Conservation (phyloP, 345 rosid genomes). For the Chamaenerion angustifolium region DNA sequence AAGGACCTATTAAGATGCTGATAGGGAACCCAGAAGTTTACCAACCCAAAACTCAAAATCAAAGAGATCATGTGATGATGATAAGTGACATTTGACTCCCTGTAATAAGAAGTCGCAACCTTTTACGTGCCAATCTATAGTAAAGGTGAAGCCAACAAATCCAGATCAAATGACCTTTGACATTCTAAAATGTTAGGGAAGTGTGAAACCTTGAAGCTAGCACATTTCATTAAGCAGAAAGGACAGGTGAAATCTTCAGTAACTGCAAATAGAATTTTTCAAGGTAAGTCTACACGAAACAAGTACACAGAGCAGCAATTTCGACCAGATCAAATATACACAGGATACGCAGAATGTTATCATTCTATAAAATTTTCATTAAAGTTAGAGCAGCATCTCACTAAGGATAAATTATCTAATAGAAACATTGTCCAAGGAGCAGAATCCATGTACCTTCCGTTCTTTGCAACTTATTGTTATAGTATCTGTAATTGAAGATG, state of each 20-base stretch:
- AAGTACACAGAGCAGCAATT: neutral
- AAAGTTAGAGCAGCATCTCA: too few species aligned
- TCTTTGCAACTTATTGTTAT: constrained; percentile 72
- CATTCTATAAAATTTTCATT: too few species aligned
- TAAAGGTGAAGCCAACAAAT: neutral
- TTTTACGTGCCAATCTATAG: neutral
- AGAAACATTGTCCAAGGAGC: neutral
- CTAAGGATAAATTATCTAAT: neutral
- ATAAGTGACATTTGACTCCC: constrained; percentile 86
- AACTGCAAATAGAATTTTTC: constrained; percentile 31
- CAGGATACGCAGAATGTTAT: too few species aligned
- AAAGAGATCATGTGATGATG: constrained; percentile 84
- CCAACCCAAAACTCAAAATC: constrained; percentile 98
- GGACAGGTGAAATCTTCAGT: constrained; percentile 99
- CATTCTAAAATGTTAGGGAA: neutral
- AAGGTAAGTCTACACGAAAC: neutral
- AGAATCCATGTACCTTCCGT: constrained; percentile 62
- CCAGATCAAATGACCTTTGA: neutral
- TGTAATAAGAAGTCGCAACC: constrained; percentile 7
- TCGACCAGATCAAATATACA: too few species aligned
- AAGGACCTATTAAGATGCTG: constrained; percentile 8
- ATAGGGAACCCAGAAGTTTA: constrained; percentile 44
- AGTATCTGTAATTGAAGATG: constrained; percentile 81
- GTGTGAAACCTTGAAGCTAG: constrained; percentile 68
- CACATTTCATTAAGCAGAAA: constrained; percentile 91